Percentiles rank a stretch among this genome's conserved stretches.
phyloP scores from a whole-genome alignment of 345 rosid species.

The Psidium friedrichsthalianum region DNA sequence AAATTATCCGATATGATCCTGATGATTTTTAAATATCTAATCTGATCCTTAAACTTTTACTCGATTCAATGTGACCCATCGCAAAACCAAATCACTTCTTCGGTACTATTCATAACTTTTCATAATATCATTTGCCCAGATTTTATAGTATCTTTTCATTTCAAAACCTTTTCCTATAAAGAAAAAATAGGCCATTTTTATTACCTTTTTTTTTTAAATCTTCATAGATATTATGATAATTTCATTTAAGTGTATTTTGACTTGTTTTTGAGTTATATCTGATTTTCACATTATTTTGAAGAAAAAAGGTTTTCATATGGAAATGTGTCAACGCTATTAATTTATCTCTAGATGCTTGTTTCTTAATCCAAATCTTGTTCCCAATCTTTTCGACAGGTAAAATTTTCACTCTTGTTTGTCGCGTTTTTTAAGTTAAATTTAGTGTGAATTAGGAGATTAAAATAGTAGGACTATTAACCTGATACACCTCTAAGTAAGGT shows the following conservation, averaged over 20 bases:
- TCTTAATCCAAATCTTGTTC: not conserved
- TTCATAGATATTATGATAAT: not conserved
- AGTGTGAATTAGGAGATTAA: not conserved
- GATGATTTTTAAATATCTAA: not conserved
- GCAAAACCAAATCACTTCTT: not conserved
- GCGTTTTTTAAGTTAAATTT: not conserved
- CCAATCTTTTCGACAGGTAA: not conserved
- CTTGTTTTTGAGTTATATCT: not conserved
- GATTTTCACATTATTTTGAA: not conserved
- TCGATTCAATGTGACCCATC: not conserved
- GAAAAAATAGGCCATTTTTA: not conserved
- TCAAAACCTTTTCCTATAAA: not conserved
- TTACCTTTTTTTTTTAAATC: not conserved
- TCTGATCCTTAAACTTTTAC: rapidly evolving
- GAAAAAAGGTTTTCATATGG: not conserved
- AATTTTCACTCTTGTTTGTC: not conserved
- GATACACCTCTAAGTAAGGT: not conserved
- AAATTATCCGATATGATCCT: not conserved
- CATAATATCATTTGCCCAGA: not conserved
- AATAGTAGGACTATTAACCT: not conserved
- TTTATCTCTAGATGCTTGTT: not conserved
- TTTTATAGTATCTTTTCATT: not conserved
- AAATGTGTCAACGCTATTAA: not conserved
- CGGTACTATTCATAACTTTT: not conserved
- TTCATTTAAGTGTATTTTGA: not conserved